These are phyloP conservation scores for Ustilago loliicola DNA, from an alignment of 1,284 basidiomycete species.

Conservation along the genomic window DNA sequence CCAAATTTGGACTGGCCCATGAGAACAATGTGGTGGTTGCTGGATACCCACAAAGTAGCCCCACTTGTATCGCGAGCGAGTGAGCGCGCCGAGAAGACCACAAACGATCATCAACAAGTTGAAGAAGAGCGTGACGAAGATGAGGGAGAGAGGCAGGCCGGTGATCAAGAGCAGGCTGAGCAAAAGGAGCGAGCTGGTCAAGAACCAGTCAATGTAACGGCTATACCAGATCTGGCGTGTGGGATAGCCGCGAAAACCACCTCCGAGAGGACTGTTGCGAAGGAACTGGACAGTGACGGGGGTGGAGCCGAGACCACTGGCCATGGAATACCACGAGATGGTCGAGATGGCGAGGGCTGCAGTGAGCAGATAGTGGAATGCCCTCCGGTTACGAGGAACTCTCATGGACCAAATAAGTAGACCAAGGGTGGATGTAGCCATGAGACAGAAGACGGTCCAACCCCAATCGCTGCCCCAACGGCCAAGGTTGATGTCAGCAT, in stretches of 20 bases:
- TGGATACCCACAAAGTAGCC: slow-evolving; percentile 65
- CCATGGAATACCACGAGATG: slow-evolving; percentile 75
- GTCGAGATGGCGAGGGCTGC: slow-evolving; percentile 66
- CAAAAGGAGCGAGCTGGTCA: slow-evolving; percentile 76
- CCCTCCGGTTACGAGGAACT: slow-evolving; percentile 71
- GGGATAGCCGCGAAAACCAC: slow-evolving; percentile 36
- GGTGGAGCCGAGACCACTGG: slow-evolving; percentile 76
- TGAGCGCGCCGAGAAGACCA: slow-evolving; percentile 75
- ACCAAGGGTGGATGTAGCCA: slow-evolving; percentile 61
- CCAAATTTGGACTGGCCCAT: neutral
- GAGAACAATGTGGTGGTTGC: neutral
- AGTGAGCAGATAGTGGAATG: slow-evolving; percentile 73
- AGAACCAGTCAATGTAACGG: slow-evolving; percentile 63
- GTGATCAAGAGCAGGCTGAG: slow-evolving; percentile 75
- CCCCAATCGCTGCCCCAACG: slow-evolving; percentile 73
- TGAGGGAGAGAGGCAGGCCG: slow-evolving; percentile 74
- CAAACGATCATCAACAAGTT: slow-evolving; percentile 72
- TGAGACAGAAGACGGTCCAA: slow-evolving; percentile 69
- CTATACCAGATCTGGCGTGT: slow-evolving; percentile 76
- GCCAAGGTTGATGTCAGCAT: slow-evolving; percentile 56
- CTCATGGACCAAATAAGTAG: slow-evolving; percentile 49
- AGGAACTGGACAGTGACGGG: slow-evolving; percentile 74
- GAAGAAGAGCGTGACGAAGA: slow-evolving; percentile 76
- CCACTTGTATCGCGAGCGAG: slow-evolving; percentile 75
- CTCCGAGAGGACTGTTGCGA: slow-evolving; percentile 54